Conservation (phyloP, 305 asterid species). For the Andrographis paniculata region DNA sequence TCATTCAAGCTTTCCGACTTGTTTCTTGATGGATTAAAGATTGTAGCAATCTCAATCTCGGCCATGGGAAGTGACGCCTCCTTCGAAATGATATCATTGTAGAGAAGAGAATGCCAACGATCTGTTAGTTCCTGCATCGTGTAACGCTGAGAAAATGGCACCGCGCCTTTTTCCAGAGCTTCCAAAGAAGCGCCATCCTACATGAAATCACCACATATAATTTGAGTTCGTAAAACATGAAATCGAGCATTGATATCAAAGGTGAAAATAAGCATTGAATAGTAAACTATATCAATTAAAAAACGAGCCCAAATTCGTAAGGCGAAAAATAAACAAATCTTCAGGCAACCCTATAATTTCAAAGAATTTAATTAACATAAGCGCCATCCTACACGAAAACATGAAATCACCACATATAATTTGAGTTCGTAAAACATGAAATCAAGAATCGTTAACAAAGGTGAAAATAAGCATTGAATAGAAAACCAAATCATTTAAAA, state of each 20-base stretch:
- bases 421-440: conserved; percentile 1
- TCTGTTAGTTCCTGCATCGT: conserved; percentile 51
- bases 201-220: conserved; percentile 6
- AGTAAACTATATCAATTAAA: too few species aligned
- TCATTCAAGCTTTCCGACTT: conserved; percentile 32
- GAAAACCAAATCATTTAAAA: too few species aligned
- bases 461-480: neutral
- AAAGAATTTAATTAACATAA: too few species aligned
- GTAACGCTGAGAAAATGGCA: conserved; percentile 60
- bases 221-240: neutral
- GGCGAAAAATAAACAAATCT: too few species aligned
- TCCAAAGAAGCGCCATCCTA: conserved; percentile 89
- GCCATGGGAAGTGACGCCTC: conserved; percentile 49
- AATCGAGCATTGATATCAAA: conserved; percentile 6
- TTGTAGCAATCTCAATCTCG: conserved; percentile 33
- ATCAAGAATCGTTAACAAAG: conserved; percentile 10
- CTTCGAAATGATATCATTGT: conserved; percentile 48
- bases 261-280: conserved; percentile 1
- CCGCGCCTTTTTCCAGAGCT: conserved; percentile 80
- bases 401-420: conserved; percentile 5
- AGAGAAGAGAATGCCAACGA: conserved; percentile 74
- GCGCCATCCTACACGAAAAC: conserved; percentile 90
- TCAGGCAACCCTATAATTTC: too few species aligned
- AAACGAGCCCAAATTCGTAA: too few species aligned
- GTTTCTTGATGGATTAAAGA: conserved; percentile 26